A percentile compares a stretch with the other conserved stretches of the same genome.
These are phyloP conservation scores for Hyparrhenia diplandra DNA, from an alignment of 176 grass and related monocot genomes.

Conservation along the genomic window DNA sequence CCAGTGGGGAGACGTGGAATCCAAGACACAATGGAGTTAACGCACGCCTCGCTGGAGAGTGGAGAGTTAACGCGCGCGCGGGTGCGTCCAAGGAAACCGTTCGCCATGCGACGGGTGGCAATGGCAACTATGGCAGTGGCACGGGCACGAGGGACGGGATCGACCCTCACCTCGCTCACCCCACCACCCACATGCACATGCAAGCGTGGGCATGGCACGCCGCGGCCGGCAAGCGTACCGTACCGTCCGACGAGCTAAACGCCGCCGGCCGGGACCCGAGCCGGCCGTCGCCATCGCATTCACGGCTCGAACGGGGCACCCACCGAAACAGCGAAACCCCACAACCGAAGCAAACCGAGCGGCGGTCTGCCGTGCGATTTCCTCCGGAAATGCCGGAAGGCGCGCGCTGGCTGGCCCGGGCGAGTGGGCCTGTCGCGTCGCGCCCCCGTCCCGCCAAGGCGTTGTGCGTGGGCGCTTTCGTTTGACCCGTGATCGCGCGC, in stretches of 20 bases:
- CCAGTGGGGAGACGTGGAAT: slow-evolving; percentile 1
- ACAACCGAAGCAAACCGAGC: not conserved
- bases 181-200: not conserved
- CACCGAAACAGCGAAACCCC: not conserved
- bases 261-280: not conserved
- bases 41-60: not conserved
- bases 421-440: not conserved
- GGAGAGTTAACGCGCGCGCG: slow-evolving; percentile 9
- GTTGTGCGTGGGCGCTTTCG: not conserved
- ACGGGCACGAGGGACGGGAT: not conserved
- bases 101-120: not conserved
- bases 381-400: too few species aligned
- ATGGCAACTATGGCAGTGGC: not conserved
- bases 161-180: not conserved
- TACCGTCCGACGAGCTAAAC: not conserved
- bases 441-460: not conserved
- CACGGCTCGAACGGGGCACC: not conserved
- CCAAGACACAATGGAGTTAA: not conserved
- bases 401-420: too few species aligned
- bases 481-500: not conserved
- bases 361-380: too few species aligned
- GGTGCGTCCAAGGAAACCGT: slow-evolving; percentile 30
- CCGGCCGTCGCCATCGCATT: slow-evolving; percentile 21
- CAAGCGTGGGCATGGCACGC: not conserved
- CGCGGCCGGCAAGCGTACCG: not conserved